phyloP scores from a whole-genome alignment of 306 rosid species.

The Luffa acutangula region DNA sequence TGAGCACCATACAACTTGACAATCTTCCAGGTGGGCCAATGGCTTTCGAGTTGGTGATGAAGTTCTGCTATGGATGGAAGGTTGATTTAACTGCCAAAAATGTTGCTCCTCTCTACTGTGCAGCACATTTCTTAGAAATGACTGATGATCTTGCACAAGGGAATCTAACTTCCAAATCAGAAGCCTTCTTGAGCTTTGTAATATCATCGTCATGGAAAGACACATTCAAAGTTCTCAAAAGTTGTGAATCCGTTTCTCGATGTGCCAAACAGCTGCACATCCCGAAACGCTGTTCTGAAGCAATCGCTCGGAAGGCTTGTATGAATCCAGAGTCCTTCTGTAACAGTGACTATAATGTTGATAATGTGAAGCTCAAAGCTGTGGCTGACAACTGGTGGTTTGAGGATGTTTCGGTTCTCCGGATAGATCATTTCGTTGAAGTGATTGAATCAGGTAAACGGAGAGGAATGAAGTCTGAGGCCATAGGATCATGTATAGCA shows the following conservation, averaged over 20 bases:
- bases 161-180: conserved; percentile 57
- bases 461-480: conserved; percentile 35
- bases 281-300: conserved; percentile 44
- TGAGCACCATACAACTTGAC: conserved; percentile 32
- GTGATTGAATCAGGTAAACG: conserved; percentile 45
- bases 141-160: conserved; percentile 52
- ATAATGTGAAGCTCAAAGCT: conserved; percentile 11
- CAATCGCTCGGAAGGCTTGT: conserved; percentile 63
- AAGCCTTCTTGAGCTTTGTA: conserved; percentile 50
- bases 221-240: conserved; percentile 53
- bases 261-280: conserved; percentile 53
- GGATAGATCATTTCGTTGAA: conserved; percentile 66
- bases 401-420: conserved; percentile 40
- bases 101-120: conserved; percentile 47
- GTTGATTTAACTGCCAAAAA: conserved; percentile 48
- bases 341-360: conserved; percentile 7
- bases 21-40: conserved; percentile 63
- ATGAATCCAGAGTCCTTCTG: conserved; percentile 27
- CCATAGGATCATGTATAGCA: conserved; percentile 59
- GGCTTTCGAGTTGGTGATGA: conserved; percentile 44
- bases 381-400: conserved; percentile 56
- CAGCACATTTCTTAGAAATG: conserved; percentile 75
- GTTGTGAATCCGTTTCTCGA: conserved; percentile 46
- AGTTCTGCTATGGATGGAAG: conserved; percentile 79
- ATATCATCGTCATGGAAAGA: conserved; percentile 69